Conservation (phyloP, 345 rosid genomes). For the Eucalyptus pauciflora region DNA sequence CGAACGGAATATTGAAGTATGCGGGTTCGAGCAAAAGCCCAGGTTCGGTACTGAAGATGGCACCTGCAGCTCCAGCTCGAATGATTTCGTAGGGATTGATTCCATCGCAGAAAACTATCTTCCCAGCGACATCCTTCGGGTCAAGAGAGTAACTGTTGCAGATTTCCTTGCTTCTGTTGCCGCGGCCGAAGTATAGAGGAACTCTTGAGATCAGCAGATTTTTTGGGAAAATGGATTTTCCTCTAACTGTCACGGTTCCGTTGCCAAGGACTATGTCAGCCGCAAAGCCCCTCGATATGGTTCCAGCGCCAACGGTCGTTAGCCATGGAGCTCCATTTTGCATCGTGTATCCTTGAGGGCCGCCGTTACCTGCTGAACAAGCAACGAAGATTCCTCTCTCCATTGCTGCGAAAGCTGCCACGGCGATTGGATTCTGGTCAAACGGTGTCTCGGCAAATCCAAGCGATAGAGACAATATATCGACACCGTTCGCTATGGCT, state of each 20-base stretch:
- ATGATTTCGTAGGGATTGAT: not conserved
- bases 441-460: conserved; percentile 21
- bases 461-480: conserved; percentile 25
- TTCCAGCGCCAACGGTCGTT: conserved; percentile 36
- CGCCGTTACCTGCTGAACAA: conserved; percentile 33
- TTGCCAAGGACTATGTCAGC: conserved; percentile 15
- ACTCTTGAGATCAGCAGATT: conserved; percentile 8
- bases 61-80: conserved; percentile 20
- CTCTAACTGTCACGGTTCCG: conserved; percentile 1
- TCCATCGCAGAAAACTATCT: conserved; percentile 25
- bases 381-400: conserved; percentile 36
- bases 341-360: conserved; percentile 28
- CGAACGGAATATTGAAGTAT: conserved; percentile 10
- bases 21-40: not conserved
- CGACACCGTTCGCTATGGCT: conserved; percentile 40
- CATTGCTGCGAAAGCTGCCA: conserved; percentile 45
- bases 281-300: conserved; percentile 17
- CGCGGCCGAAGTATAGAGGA: conserved; percentile 22
- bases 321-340: conserved; percentile 34
- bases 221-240: conserved; percentile 24
- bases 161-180: conserved; percentile 27
- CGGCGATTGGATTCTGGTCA: conserved; percentile 26
- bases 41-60: conserved; percentile 8
- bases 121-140: conserved; percentile 18
- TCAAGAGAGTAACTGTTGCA: conserved; percentile 13